A percentile compares a stretch with the other conserved stretches of the same genome.
Evolutionary conservation across 306 rosid genomes (phyloP).

Genomic region (Citrullus colocynthis): DNA sequence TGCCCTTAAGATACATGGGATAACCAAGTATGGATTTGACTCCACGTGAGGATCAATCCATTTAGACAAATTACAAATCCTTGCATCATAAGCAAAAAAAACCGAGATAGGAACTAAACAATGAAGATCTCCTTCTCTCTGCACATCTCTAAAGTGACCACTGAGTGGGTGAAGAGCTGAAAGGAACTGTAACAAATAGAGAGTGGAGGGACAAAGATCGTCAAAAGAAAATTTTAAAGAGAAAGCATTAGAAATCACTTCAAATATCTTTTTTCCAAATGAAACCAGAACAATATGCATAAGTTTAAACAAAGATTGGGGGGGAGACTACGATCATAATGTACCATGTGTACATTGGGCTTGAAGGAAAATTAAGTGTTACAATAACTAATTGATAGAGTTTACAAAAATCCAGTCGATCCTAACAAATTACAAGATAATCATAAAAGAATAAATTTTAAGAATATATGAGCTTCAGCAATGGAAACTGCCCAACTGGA

Average conservation of each 20-base stretch:
- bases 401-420: not conserved
- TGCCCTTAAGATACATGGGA: constrained; percentile 42
- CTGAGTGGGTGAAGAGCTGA: constrained; percentile 54
- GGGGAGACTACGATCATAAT: not conserved
- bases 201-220: constrained; percentile 17
- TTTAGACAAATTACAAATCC: constrained; percentile 46
- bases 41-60: constrained; percentile 66
- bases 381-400: not conserved
- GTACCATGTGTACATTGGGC: not conserved
- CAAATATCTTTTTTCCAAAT: not conserved
- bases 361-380: not conserved
- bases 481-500: not conserved
- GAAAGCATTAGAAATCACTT: not conserved
- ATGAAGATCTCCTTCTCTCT: constrained; percentile 49
- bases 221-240: not conserved
- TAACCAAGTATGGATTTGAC: constrained; percentile 44
- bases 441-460: not conserved
- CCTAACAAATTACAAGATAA: not conserved
- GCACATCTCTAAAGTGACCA: constrained; percentile 76
- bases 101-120: constrained; percentile 60
- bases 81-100: constrained; percentile 44
- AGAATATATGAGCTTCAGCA: not conserved
- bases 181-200: constrained; percentile 48
- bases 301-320: not conserved
- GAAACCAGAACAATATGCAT: not conserved